These are phyloP conservation scores for Phytophthora boehmeriae DNA, from an alignment of 352 stramenopile genomes.

Conservation along the genomic window DNA sequence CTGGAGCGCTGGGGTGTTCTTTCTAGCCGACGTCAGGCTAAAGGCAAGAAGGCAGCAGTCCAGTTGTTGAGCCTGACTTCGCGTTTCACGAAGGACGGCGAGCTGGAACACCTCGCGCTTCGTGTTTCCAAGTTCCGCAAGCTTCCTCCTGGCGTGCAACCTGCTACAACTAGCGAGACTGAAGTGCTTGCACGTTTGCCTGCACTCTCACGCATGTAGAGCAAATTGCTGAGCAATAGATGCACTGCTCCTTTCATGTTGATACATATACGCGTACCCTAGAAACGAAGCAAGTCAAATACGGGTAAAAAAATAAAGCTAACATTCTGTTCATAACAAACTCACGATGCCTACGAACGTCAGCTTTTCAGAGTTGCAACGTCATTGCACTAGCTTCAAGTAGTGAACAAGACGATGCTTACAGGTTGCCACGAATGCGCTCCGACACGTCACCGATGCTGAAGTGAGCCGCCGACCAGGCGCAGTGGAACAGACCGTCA, in stretches of 20 bases:
- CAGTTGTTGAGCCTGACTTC: constrained; percentile 41
- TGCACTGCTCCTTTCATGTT: background rate
- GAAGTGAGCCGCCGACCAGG: constrained; percentile 98
- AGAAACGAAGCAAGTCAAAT: background rate
- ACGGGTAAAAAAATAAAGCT: constrained; percentile 33
- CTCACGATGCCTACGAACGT: constrained; percentile 24
- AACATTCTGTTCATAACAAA: constrained; percentile 42
- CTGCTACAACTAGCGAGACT: constrained; percentile 47
- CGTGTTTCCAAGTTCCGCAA: constrained; percentile 81
- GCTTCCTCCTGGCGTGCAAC: constrained; percentile 50
- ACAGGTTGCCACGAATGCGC: constrained; percentile 93
- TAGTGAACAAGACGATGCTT: constrained; percentile 32
- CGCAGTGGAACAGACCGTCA: constrained; percentile 96
- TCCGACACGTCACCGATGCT: constrained; percentile 95
- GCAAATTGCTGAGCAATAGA: constrained; percentile 7
- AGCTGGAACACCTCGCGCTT: constrained; percentile 64
- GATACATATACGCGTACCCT: too few species aligned
- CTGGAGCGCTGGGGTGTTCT: constrained; percentile 76
- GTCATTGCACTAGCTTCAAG: constrained; percentile 10
- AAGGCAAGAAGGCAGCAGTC: constrained; percentile 20
- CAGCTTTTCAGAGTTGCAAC: constrained; percentile 21
- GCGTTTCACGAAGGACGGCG: constrained; percentile 56
- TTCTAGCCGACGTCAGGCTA: constrained; percentile 26
- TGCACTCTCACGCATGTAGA: constrained; percentile 74
- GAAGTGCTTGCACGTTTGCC: constrained; percentile 72